Evolutionary conservation across 768 basidiomycete species (phyloP), one percentile per base, ranked within the genome.

Genomic region (Glaciozyma martinii): DNA sequence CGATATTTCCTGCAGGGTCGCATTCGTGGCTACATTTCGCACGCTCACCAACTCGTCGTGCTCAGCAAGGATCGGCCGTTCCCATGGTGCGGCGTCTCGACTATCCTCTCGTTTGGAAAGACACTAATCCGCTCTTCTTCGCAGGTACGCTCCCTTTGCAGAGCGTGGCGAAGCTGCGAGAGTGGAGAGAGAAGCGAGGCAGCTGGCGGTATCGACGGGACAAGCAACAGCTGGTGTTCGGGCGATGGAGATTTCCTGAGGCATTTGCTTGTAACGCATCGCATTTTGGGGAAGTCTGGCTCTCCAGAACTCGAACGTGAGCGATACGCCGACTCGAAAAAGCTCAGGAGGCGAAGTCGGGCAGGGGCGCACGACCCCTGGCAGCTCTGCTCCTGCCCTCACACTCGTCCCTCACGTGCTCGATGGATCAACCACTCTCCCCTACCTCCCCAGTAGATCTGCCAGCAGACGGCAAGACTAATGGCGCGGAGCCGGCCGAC

Each of bases 1-100:
- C 60, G 33, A 29, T 5, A 7, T 23, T 2, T 8, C 27, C 6
- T 7, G 16, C 63, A 80, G 78, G 89, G 88, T 25, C 89, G 86
- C 76, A 86, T 98, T 77, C 83, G 88, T 58, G 95, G 95, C 13
- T 99, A 98, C 77, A 92, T 99, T 72, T 91, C 90, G 57, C 95
- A 99, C 73, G 89, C 89, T 74, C 89, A 88, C 76, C 88, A 89
- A 78, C 90, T 87, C 83, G 90, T 97, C 7, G 95, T 99, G 68
- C 87, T 91, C 73, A 85, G 86, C 52, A 86, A 83, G 75, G 80
- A 83, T 3, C 64, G 63, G 32, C 72, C 71, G 80, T 86, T 47
- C 60, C 72, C 71, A 7, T 66, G 66, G 69, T 69, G 18, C 37
- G 25, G 21, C 10, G 1, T 27, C 49, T 27, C 33, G 15, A 25